A percentile compares a stretch with the other conserved stretches of the same genome.
Evolutionary conservation across 148 eudicot species (phyloP).

Genomic region (Rhododendron molle): DNA sequence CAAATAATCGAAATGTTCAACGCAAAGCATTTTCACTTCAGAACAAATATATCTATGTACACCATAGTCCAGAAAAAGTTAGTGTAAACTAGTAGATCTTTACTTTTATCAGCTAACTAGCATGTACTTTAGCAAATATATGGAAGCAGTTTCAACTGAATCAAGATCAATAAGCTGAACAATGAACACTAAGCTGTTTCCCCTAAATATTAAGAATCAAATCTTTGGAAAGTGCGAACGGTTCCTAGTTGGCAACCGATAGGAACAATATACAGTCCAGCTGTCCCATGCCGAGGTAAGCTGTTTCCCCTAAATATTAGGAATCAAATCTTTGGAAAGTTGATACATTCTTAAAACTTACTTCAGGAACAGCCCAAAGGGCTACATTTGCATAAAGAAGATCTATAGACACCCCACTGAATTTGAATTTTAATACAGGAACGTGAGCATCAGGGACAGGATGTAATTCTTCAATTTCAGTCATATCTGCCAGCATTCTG

Average conservation of each 20-base stretch:
- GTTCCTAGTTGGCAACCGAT: no score
- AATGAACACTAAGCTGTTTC: background rate
- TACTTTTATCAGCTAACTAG: background rate
- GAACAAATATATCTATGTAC: background rate
- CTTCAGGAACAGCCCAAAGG: conserved; percentile 65
- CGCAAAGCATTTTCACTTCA: no score
- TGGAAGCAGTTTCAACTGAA: background rate
- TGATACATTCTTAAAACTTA: conserved; percentile 15
- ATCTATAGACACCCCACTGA: conserved; percentile 62
- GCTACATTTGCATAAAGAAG: conserved; percentile 64
- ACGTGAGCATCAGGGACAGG: conserved; percentile 70
- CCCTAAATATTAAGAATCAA: background rate
- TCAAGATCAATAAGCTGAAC: background rate
- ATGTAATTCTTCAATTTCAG: conserved; percentile 55
- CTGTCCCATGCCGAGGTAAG: no score
- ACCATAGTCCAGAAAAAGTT: background rate
- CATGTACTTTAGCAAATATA: background rate
- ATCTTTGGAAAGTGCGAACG: no score
- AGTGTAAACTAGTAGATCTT: background rate
- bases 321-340: background rate
- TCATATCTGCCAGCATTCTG: conserved; percentile 52
- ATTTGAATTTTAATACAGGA: conserved; percentile 61
- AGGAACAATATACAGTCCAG: no score
- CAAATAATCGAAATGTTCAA: background rate
- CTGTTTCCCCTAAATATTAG: background rate